Conservation (phyloP, 2,329 filamentous ascomycete species). For the Colletotrichum chlorophyti region DNA sequence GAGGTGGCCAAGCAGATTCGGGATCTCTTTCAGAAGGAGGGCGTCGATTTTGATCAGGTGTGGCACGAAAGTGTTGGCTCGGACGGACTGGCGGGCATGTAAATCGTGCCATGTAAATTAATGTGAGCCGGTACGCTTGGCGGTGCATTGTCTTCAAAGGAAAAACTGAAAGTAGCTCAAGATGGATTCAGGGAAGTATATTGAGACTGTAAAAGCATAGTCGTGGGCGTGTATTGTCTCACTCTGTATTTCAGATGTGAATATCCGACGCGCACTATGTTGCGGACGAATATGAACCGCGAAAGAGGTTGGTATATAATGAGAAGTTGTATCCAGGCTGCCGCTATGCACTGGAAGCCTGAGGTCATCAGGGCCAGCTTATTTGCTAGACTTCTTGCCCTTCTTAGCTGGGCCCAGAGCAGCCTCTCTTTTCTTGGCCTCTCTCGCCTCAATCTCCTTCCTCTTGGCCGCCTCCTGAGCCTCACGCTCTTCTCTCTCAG, state of each 20-base stretch:
- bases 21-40: slow-evolving; percentile 75
- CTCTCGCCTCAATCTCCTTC: slow-evolving; percentile 59
- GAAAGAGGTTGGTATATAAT: slow-evolving; percentile 14
- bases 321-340: background rate
- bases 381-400: slow-evolving; percentile 49
- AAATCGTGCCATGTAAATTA: background rate
- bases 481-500: slow-evolving; percentile 64
- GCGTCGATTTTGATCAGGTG: slow-evolving; percentile 83
- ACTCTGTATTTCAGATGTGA: background rate
- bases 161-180: no score
- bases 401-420: slow-evolving; percentile 54
- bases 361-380: background rate
- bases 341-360: background rate
- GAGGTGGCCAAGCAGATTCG: slow-evolving; percentile 77
- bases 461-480: slow-evolving; percentile 55
- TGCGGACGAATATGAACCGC: background rate
- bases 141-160: background rate
- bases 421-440: slow-evolving; percentile 62
- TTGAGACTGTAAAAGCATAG: slow-evolving; percentile 2
- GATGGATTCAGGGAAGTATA: no score
- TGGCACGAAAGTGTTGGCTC: slow-evolving; percentile 70
- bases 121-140: background rate
- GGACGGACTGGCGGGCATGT: slow-evolving; percentile 38
- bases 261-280: background rate
- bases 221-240: slow-evolving; percentile 9